Conservation (phyloP, 2,329 filamentous ascomycete species). For the Hymenoscyphus albidus region DNA sequence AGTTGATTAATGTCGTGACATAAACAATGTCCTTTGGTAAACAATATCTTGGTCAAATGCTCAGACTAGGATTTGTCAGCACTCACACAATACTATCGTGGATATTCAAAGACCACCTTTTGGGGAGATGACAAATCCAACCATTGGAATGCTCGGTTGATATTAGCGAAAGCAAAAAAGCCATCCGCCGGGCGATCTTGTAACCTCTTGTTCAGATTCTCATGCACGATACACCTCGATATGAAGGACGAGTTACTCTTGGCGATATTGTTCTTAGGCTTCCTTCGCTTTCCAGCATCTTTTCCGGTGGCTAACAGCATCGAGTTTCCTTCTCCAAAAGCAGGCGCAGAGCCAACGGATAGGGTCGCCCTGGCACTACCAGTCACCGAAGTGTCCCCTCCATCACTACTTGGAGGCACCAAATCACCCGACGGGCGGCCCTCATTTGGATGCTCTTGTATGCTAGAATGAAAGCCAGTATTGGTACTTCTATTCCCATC, state of each 20-base stretch:
- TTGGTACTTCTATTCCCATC: slow-evolving; percentile 49
- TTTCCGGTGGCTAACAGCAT: slow-evolving; percentile 63
- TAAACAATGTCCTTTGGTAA: slow-evolving; percentile 91
- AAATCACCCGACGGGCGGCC: slow-evolving; percentile 56
- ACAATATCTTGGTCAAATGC: slow-evolving; percentile 90
- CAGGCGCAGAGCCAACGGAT: slow-evolving; percentile 47
- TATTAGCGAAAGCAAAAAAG: slow-evolving; percentile 87
- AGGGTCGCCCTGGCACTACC: slow-evolving; percentile 34
- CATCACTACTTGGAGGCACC: slow-evolving; percentile 54
- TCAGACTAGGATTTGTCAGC: slow-evolving; percentile 58
- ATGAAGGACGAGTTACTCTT: slow-evolving; percentile 99
- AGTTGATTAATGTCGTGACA: slow-evolving; percentile 88
- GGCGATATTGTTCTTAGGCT: slow-evolving; percentile 96
- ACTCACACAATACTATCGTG: not conserved
- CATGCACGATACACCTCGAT: slow-evolving; percentile 90
- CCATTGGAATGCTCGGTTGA: slow-evolving; percentile 96
- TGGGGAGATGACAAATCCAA: slow-evolving; percentile 75
- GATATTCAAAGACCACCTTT: slow-evolving; percentile 47
- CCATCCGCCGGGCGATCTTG: slow-evolving; percentile 75
- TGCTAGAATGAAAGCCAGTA: slow-evolving; percentile 45
- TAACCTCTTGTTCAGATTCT: slow-evolving; percentile 72
- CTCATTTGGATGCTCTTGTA: slow-evolving; percentile 60
- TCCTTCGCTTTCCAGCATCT: slow-evolving; percentile 75
- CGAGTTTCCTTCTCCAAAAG: slow-evolving; percentile 84
- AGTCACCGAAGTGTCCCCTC: slow-evolving; percentile 51